A percentile compares a stretch with the other conserved stretches of the same genome.
Conservation (phyloP, 139 green algal species). For the Coelastrella sp. region DNA sequence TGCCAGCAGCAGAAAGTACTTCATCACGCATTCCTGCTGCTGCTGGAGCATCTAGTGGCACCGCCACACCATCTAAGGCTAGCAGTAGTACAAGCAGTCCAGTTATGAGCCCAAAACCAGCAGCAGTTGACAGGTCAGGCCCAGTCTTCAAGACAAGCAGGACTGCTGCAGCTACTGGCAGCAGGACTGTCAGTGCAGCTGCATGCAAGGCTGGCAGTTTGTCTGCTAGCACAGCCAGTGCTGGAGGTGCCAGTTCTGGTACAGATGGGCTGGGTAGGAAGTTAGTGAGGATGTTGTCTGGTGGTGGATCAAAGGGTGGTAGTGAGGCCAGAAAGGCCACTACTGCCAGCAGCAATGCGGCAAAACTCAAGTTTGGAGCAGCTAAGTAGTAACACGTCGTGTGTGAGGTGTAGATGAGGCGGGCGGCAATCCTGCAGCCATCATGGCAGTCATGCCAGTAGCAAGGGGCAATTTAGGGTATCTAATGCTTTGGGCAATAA, state of each 20-base stretch:
- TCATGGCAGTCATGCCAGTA: no score
- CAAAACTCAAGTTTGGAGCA: not conserved
- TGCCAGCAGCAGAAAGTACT: not conserved
- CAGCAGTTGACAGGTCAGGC: not conserved
- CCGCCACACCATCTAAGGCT: not conserved
- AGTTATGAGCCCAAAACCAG: not conserved
- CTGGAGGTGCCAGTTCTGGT: not conserved
- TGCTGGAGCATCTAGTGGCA: not conserved
- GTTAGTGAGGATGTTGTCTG: conserved; percentile 18
- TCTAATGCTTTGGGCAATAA: no score
- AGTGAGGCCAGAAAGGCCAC: not conserved
- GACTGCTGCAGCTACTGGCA: not conserved
- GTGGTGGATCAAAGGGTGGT: not conserved
- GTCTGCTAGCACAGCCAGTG: not conserved
- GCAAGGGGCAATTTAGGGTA: no score
- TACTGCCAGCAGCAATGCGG: not conserved
- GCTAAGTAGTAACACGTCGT: no score
- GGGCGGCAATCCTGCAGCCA: no score
- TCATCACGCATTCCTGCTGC: conserved; percentile 16
- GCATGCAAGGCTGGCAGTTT: not conserved
- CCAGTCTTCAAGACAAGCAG: not conserved
- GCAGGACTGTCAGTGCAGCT: not conserved
- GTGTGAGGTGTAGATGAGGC: no score
- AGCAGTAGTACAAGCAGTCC: conserved; percentile 9
- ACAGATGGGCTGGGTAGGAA: conserved; percentile 3